A percentile compares a stretch with the other conserved stretches of the same genome.
Evolutionary conservation across 1,139 yeast genomes (phyloP).

Genomic region (Geotrichum australiense): DNA sequence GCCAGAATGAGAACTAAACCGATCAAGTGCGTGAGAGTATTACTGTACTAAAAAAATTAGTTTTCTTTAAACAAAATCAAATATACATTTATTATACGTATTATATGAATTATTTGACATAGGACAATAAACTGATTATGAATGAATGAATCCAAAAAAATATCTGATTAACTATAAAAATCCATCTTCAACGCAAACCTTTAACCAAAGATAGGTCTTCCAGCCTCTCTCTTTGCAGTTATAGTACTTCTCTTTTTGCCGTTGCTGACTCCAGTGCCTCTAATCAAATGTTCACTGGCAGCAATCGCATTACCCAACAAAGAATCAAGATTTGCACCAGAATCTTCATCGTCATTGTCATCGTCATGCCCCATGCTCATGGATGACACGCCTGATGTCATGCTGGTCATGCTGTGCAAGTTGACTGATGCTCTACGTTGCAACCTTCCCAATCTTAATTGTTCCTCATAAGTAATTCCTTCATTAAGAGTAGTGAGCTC

Average conservation of each 20-base stretch:
- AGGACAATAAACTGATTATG: no score
- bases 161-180: no score
- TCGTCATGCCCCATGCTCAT: conserved; percentile 4
- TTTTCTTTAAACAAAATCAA: no score
- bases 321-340: conserved; percentile 17
- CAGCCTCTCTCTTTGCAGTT: conserved; percentile 8
- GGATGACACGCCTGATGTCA: conserved; percentile 4
- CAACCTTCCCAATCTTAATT: conserved; percentile 16
- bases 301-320: conserved; percentile 20
- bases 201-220: conserved; percentile 15
- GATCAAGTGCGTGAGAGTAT: no score
- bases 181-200: background rate
- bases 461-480: conserved; percentile 21
- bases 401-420: conserved; percentile 6
- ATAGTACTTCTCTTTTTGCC: conserved; percentile 14
- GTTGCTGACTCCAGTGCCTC: conserved; percentile 14
- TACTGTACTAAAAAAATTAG: no score
- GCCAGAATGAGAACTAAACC: no score
- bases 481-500: conserved; percentile 47
- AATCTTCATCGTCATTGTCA: conserved; percentile 15
- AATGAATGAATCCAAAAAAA: no score
- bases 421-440: conserved; percentile 14
- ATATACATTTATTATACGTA: no score
- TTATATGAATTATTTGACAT: no score
- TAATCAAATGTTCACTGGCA: conserved; percentile 18